Percentiles rank a stretch among this genome's conserved stretches.
Evolutionary conservation across 192 early-diverging fungal genomes (phyloP).

Genomic region (Phlyctochytrium planicorne): DNA sequence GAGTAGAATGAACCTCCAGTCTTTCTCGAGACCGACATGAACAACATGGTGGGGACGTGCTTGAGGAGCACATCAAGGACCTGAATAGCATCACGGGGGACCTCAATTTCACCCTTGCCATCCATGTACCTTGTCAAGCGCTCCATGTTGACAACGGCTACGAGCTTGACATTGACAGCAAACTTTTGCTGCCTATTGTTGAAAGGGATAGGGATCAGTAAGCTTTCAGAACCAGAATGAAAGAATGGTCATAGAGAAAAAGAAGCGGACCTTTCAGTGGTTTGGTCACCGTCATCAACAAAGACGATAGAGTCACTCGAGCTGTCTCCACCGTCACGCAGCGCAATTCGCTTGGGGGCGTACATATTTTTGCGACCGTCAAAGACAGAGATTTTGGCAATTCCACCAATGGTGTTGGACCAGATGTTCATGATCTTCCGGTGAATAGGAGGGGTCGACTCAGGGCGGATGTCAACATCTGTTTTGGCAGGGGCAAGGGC

Average conservation of each 20-base stretch:
- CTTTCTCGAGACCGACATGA: conserved; percentile 13
- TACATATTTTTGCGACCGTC: conserved; percentile 30
- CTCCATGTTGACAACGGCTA: conserved; percentile 17
- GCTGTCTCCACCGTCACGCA: background rate
- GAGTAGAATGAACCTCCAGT: conserved; percentile 20
- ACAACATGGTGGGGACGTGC: conserved; percentile 17
- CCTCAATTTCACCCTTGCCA: conserved; percentile 11
- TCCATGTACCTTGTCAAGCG: conserved; percentile 3
- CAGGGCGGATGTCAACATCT: conserved; percentile 26
- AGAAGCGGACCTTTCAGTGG: background rate
- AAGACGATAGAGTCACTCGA: background rate
- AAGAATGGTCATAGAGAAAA: no score
- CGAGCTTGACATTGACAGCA: conserved; percentile 7
- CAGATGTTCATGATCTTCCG: conserved; percentile 23
- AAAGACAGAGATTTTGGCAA: conserved; percentile 11
- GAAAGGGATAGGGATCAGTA: no score
- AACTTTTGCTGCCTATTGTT: conserved; percentile 11
- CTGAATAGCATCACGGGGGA: conserved; percentile 14
- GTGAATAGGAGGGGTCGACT: conserved; percentile 19
- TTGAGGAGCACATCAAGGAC: conserved; percentile 17
- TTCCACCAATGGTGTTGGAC: conserved; percentile 8
- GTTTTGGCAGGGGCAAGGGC: no score
- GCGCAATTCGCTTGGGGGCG: conserved; percentile 12
- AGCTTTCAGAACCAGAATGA: no score
- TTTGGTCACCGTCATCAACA: background rate